Base-by-base conservation (phyloP, 2,329 filamentous ascomycete genomes). In the Dryadomyces quercus-mongolicae region DNA sequence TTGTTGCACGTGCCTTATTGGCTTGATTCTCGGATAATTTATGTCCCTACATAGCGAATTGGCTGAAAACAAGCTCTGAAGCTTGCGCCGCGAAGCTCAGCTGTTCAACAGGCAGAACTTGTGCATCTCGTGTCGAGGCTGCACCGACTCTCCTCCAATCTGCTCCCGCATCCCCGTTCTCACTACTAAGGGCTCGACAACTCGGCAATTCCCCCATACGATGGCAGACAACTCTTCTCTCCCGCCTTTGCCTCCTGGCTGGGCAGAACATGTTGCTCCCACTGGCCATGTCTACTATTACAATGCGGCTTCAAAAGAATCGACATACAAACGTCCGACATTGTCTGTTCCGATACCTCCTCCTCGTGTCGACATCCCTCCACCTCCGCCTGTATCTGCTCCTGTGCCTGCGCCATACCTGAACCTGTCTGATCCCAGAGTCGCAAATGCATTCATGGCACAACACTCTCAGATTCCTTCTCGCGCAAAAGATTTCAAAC, bases 181-280 rank as follows among this genome's bases (percentile, higher is more conserved):
- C n/a, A n/a, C n/a, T n/a, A n/a, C n/a, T n/a, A n/a, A n/a, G n/a
- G n/a, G n/a, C n/a, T n/a, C n/a, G n/a, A n/a, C n/a, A n/a, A n/a
- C 25, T 31, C 25, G 21, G 20, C 20, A 45, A 45, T 18, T 20
- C 6, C 10, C n/a, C 21, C 9, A 3, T 2, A n/a, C 21, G 16
- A 89, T 89, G 85, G 73, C 92, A 50, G 89, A 83, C 65, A n/a
- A 34, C 8, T 13, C 16, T 34, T 31, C 31, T 20, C n/a, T 15
- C 16, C 20, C 80, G 48, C 81, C 86, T 40, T 74, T 96, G 1
- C 85, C 84, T 31, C 75, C 84, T 46, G 90, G 88, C 59, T 96
- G 91, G 91, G 88, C 86, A n/a, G 88, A 95, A 68, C 90, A 96
- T 71, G 91, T 84, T 69, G 89, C 91, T 52, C 91, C 90, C 6